Base-by-base conservation (phyloP, 306 rosid species). In the Vigna angularis region DNA sequence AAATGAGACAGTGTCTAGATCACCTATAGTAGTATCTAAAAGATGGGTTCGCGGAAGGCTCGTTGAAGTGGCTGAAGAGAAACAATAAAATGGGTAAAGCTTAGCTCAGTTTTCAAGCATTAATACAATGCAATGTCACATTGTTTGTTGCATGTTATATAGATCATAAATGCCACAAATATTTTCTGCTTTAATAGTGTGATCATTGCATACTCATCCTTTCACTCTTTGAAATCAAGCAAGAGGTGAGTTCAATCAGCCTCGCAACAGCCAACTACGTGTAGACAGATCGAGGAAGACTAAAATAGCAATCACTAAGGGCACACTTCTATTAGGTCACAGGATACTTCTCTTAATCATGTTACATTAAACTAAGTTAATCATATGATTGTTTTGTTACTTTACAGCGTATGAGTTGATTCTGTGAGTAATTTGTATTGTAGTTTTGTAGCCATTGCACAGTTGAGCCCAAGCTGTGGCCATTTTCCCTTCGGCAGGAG, bases 21-120 rank as follows among this genome's bases (percentile, higher is more conserved):
- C 86, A 17, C 79, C 30, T 66, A 9, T 85, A 13, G 80, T 85
- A 17, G 82, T 79, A 66, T 81, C 89, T 4, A 96, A 86, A 77
- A 93, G 75, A 81, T 96, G 99, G 99, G 86, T 91, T 77, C 85
- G 98, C 7, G 98, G 99, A 82, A 91, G 91, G 85, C 96, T 93
- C 2, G 81, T 96, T 75, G 97, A 89, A 79, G 90, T 91, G 66
- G 86, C 72, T 14, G 88, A 87, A 74, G 90, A 79, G 77, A 62
- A 82, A 44, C 79, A 79, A 77, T 79, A 74, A 64, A 66, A 63
- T 77, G n/a, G 32, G 70, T 57, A 71, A 49, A 76, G 74, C 50
- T 55, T 79, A 51, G 74, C 49, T 55, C 73, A 55, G 65, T 78
- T 83, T 66, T 85, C 63, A 58, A 79, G 57, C 79, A 51, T 57